Base-by-base conservation (phyloP, 768 basidiomycete genomes). In the Calocera viscosa region DNA sequence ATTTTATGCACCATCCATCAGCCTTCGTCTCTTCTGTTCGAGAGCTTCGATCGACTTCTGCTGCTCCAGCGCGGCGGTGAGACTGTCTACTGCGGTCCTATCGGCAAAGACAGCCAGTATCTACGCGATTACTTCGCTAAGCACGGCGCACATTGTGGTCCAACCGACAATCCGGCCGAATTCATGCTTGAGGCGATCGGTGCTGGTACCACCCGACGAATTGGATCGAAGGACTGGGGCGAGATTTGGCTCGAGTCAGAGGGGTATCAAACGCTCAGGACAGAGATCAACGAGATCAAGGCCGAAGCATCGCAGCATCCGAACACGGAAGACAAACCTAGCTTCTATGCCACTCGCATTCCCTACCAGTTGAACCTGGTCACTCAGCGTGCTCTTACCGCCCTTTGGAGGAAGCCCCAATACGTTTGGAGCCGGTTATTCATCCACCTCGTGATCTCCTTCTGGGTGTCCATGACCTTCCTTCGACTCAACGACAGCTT, bases 31-130 rank as follows among this genome's bases (percentile, higher is more conserved):
- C 80, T 91, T 22, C 78, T 95, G 1, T 94, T 95, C 76, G 88
- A 92, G 75, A 86, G 86, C 72, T 94, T 96, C 71, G 93, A 81
- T 70, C 75, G 77, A 3, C 73, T 82, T 17, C 75, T 82, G 10
- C 75, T 81, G 66, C 73, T 81, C 26, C 86, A 92, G 71, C 79
- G 80, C 17, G 93, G 93, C 1, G 93, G 93, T 8, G 86, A 90
- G 74, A 93, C 91, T 0, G 90, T 94, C n/a, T 95, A 94, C 80
- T 94, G 91, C 73, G 93, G 92, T 43, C 88, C 90, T 68, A 90
- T 94, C 64, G 93, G 91, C 53, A 74, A 80, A 41, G 88, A 90
- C 69, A 88, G 90, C 2, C 72, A 77, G 1, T 78, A 85, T 39
- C 78, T 94, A 60, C 84, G 83, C 30, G 80, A 85, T 2, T 95